Evolutionary conservation across 805 yeast species (phyloP).

Genomic region (Maudiozyma serrabonitensis): DNA sequence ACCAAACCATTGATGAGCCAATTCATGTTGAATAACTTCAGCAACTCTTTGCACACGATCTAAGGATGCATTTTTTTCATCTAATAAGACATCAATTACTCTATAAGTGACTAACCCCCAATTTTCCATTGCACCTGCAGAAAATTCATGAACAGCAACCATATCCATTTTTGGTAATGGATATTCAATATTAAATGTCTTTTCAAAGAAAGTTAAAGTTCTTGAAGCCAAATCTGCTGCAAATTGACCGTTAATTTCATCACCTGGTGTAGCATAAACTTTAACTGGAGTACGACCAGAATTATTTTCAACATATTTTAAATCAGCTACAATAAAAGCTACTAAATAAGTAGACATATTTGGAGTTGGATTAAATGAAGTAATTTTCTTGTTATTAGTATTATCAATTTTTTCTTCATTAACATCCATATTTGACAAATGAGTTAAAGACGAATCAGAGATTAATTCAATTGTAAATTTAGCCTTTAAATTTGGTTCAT

Average conservation of each 20-base stretch:
- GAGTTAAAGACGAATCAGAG: slow-evolving; percentile 43
- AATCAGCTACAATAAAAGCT: slow-evolving; percentile 64
- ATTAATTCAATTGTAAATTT: slow-evolving; percentile 49
- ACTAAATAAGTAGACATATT: slow-evolving; percentile 65
- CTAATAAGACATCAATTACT: slow-evolving; percentile 40
- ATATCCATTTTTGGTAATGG: slow-evolving; percentile 77
- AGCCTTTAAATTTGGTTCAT: slow-evolving; percentile 64
- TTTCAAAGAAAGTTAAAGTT: slow-evolving; percentile 56
- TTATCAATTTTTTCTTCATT: slow-evolving; percentile 29
- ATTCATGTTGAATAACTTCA: slow-evolving; percentile 75
- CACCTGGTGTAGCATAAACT: slow-evolving; percentile 50
- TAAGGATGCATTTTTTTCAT: slow-evolving; percentile 35
- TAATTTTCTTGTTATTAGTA: slow-evolving; percentile 36
- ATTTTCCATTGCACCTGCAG: slow-evolving; percentile 88
- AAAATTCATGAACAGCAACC: slow-evolving; percentile 61
- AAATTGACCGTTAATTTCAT: slow-evolving; percentile 51
- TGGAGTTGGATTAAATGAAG: slow-evolving; percentile 52
- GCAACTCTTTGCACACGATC: slow-evolving; percentile 49
- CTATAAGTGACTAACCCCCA: slow-evolving; percentile 76
- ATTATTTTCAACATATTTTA: slow-evolving; percentile 47
- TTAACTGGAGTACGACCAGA: slow-evolving; percentile 40
- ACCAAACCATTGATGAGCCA: slow-evolving; percentile 91
- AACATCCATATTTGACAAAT: slow-evolving; percentile 60
- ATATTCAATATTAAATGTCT: slow-evolving; percentile 57
- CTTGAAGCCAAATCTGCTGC: slow-evolving; percentile 55